A percentile compares a stretch with the other conserved stretches of the same genome.
phyloP scores from a whole-genome alignment of 805 yeast species.

The Nakazawaea wickerhamii region DNA sequence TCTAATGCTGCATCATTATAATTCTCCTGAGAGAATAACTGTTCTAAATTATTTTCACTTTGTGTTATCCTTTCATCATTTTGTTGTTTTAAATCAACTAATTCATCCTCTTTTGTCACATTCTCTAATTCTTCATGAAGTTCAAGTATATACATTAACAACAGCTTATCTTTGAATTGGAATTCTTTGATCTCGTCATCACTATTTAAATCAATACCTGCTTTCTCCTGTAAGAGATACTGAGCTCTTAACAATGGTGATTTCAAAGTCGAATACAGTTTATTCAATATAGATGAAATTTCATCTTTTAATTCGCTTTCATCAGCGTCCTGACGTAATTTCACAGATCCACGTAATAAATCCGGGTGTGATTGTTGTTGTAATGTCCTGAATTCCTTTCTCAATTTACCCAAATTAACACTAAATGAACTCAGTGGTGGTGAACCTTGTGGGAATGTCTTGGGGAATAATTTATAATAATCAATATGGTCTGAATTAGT shows the following conservation, averaged over 20 bases:
- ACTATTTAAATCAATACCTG: conserved; percentile 48
- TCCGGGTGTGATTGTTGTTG: conserved; percentile 87
- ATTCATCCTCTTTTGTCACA: conserved; percentile 53
- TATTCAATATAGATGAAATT: conserved; percentile 55
- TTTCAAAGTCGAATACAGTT: conserved; percentile 67
- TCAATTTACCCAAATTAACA: conserved; percentile 48
- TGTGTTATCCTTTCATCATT: conserved; percentile 52
- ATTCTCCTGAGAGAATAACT: conserved; percentile 40
- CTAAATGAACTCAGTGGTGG: conserved; percentile 33
- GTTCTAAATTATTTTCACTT: conserved; percentile 39
- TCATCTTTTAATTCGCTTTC: conserved; percentile 19
- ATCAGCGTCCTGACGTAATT: conserved; percentile 22
- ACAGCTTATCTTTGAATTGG: conserved; percentile 37
- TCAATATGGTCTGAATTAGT: conserved; percentile 17
- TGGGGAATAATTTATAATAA: conserved; percentile 68
- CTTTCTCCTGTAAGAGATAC: conserved; percentile 40
- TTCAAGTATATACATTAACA: conserved; percentile 74
- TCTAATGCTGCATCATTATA: conserved; percentile 57
- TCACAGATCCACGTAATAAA: conserved; percentile 26
- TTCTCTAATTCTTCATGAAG: conserved; percentile 79
- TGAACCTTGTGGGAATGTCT: conserved; percentile 60
- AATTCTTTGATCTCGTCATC: conserved; percentile 47
- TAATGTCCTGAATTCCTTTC: conserved; percentile 68
- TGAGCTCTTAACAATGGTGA: conserved; percentile 71
- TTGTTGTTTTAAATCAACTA: conserved; percentile 43